phyloP scores from a whole-genome alignment of 2,329 filamentous ascomycete species.

The Cladosporium sp. region DNA sequence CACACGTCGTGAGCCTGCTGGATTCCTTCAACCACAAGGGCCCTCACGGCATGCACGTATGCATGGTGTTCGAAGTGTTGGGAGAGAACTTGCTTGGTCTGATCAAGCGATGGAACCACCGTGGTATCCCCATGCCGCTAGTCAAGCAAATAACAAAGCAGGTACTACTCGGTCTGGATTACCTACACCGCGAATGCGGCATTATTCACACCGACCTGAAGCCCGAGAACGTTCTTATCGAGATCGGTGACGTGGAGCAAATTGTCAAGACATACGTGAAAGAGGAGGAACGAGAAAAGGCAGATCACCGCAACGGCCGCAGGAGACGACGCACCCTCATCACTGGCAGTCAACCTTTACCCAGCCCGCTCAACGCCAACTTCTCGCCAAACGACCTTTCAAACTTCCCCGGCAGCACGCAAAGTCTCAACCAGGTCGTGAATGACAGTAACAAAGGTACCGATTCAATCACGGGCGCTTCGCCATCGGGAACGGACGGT shows the following conservation, averaged over 20 bases:
- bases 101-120: slow-evolving; percentile 98
- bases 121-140: slow-evolving; percentile 91
- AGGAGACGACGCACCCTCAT: slow-evolving; percentile 89
- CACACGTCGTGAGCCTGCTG: slow-evolving; percentile 92
- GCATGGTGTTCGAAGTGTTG: slow-evolving; percentile 98
- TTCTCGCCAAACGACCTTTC: slow-evolving; percentile 78
- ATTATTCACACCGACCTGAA: slow-evolving; percentile 99
- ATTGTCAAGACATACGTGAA: slow-evolving; percentile 97
- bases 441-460: slow-evolving; percentile 69
- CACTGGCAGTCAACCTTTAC: slow-evolving; percentile 93
- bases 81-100: slow-evolving; percentile 92
- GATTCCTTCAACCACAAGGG: slow-evolving; percentile 98
- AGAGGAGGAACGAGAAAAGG: slow-evolving; percentile 67
- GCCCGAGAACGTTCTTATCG: slow-evolving; percentile 96
- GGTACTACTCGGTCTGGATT: slow-evolving; percentile 91
- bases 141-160: slow-evolving; percentile 99
- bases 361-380: slow-evolving; percentile 88
- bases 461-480: slow-evolving; percentile 39
- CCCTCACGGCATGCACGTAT: slow-evolving; percentile 93
- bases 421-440: slow-evolving; percentile 82
- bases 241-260: slow-evolving; percentile 98
- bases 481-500: slow-evolving; percentile 40
- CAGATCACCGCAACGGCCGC: slow-evolving; percentile 84
- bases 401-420: slow-evolving; percentile 60
- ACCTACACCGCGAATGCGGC: slow-evolving; percentile 94